Base-by-base conservation (phyloP, 169 alveolate genomes). In the Plasmodium inui region DNA sequence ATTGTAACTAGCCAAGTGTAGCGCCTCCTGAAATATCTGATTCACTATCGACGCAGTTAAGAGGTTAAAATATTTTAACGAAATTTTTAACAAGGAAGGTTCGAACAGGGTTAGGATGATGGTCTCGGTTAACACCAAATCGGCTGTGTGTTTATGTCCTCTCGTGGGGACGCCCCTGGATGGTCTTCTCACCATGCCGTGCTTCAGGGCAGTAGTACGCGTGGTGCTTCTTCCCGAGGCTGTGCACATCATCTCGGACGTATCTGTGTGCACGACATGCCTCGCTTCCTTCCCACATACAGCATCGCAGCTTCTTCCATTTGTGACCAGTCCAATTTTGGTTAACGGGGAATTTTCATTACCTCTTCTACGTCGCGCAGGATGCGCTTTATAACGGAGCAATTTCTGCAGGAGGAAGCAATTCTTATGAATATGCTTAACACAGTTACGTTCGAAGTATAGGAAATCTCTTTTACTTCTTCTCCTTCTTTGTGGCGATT, bases 41-140 rank as follows among this genome's bases (percentile, higher is more conserved):
- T 89, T 89, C 22, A 89, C 19, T 57, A 89, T 78, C 6, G 94
- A 89, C 30, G 83, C 61, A 30, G 74, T 89, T 10, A 89, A 19
- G 57, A 67, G 46, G 50, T 89, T 79, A 80, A 89, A 89, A 89
- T 37, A 73, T 46, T 89, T 89, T 30, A 89, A 41, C 14, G 94
- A 89, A 19, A 89, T 81, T 46, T 89, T 89, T 46, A 89, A 81
- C 73, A 89, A 30, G 4, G 71, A 2, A 41, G 94, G 81, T n/a
- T 89, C 90, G 19, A 89, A 89, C 44, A 89, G 83, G 8, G 84
- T 89, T 19, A 89, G 74, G 50, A 89, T 46, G 34, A 89, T 30
- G 10, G 79, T 57, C 73, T 89, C 44, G 6, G 80, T 81, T 39
- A 89, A 39, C 4, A 89, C 26, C 37, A 61, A 70, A 80, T 89